A percentile compares a stretch with the other conserved stretches of the same genome.
Evolutionary conservation across 2,329 filamentous ascomycete genomes (phyloP).

Genomic region (Neopestalotiopsis sp.): DNA sequence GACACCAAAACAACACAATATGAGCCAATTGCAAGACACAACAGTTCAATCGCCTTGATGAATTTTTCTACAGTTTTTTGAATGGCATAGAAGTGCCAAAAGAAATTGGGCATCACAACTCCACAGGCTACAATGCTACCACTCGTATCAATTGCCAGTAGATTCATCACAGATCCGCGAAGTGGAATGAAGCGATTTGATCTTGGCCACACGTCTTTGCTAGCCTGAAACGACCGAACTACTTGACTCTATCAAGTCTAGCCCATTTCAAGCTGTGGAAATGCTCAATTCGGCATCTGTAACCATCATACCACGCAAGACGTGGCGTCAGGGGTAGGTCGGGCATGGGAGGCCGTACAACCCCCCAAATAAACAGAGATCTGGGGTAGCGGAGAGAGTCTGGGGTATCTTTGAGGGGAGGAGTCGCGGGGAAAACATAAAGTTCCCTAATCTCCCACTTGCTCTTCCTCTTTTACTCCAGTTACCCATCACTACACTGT

Average conservation of each 20-base stretch:
- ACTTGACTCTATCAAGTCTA: background rate
- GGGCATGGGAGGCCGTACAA: background rate
- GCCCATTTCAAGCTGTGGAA: background rate
- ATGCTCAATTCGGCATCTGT: background rate
- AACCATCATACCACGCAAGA: background rate
- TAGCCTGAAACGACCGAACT: too few relatives aligned
- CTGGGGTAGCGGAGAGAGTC: background rate
- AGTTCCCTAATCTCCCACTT: background rate
- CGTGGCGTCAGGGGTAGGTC: background rate
- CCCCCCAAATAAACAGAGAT: background rate
- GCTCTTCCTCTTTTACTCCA: background rate
- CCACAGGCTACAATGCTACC: too few relatives aligned
- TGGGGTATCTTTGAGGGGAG: background rate
- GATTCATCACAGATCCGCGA: too few relatives aligned
- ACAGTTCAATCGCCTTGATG: too few relatives aligned
- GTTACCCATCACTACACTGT: background rate
- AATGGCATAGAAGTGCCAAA: too few relatives aligned
- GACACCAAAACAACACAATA: too few relatives aligned
- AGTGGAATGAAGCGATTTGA: too few relatives aligned
- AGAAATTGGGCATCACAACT: too few relatives aligned
- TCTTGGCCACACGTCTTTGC: too few relatives aligned
- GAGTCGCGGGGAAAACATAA: background rate
- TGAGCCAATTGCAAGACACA: too few relatives aligned
- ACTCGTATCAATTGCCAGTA: too few relatives aligned
- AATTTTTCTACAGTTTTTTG: too few relatives aligned